Evolutionary conservation across 257 asterid species (phyloP), one percentile per base, ranked within the genome.

Genomic region (Nicotiana otophora): DNA sequence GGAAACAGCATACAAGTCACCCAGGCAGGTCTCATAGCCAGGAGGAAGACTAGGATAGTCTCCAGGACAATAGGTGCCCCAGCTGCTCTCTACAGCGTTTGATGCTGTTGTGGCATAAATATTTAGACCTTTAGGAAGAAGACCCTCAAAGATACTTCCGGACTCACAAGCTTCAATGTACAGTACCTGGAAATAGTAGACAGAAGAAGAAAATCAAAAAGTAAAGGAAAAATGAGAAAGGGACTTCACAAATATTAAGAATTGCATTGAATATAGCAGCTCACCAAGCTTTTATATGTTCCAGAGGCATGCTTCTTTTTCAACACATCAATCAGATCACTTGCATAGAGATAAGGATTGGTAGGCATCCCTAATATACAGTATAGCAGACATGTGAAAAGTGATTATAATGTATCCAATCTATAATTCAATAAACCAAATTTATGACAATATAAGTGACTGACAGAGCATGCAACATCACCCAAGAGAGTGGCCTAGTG

Each of bases 41-140:
- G 90, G 95, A 66, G 99, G 97, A 78, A 98, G 98, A 77, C 91
- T 83, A 61, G 97, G 97, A 88, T 90, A 66, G 34, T 91, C 94
- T 58, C 98, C 98, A 0, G 99, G 99, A 89, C 99, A 96, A 83
- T 96, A 96, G 81, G 98, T 96, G 80, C 94, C 99, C 95, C 95
- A 96, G 85, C 99, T 96, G 85, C 95, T 93, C 91, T 96, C 99
- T 20, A 85, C 92, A 5, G 99, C 95, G 81, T 94, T 92, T 81
- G 99, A 93, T 48, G 99, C 99, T 61, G 99, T 96, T 46, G 98
- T 94, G 36, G 95, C 98, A 82, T 96, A 96, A 78, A 96, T 92
- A 84, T 96, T 93, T 82, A 94, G 82, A 86, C 90, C 96, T 78
- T 90, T 85, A 23, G 98, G 94, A 81, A 96, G 93, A 79, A 96